Base-by-base conservation (phyloP, 495 filamentous ascomycete genomes). In the Hypoxylon intermedium region DNA sequence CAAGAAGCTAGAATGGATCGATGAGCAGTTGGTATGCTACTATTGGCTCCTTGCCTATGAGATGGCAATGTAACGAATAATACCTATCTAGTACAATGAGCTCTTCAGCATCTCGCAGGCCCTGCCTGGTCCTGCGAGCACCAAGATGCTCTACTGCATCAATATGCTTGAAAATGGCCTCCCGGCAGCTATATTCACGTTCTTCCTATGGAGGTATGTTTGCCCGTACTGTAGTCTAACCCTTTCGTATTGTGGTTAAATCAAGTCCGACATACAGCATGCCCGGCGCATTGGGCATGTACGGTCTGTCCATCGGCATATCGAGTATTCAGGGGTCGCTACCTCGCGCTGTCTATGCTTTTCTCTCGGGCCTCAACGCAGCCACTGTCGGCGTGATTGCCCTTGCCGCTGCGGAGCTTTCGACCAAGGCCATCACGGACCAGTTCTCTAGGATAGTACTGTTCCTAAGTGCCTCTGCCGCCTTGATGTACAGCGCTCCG, bases 361-460 rank as follows among this genome's bases (percentile, higher is more conserved):
- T 93, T 3, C 77, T 95, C 0, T 91, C 88, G 0, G 90, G 90
- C 0, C 79, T 95, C 21, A 95, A 95, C 65, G 82, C 88, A 0
- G 82, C 89, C 1, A 90, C 86, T 0, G 91, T 95, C 0, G 91
- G 90, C 1, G 86, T 93, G 34, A 87, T 95, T 53, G 88, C 88
- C 0, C 72, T 95, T 2, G 89, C 91, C 0, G 89, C 89, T 0
- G 86, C 92, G 1, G 83, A 91, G 68, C 80, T 94, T 0, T 82
- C 88, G 0, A 75, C 86, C 15, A 90, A 91, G 67, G 84, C 89
- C 3, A 89, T 95, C 61, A 90, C 83, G 0, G 90, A 95, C 61
- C 79, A 77, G 43, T 31, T 92, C 23, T 87, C 89, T 0, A 74
- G 90, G 1, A 77, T 89, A 9, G 60, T 93, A 1, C 84, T 95